Conservation (phyloP, 2,329 filamentous ascomycete species). For the Fusarium pseudocircinatum region DNA sequence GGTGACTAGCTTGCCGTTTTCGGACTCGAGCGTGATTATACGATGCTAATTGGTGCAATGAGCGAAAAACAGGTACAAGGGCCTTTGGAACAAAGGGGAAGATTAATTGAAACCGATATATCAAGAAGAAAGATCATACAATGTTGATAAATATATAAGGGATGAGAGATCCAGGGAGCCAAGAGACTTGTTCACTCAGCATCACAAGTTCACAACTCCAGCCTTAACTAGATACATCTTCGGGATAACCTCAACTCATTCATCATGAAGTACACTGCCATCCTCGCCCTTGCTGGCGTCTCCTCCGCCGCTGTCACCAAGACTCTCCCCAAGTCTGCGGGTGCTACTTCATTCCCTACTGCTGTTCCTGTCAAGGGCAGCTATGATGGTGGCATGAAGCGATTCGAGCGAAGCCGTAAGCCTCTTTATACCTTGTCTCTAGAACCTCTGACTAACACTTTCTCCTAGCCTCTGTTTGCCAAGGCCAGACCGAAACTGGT, state of each 20-base stretch:
- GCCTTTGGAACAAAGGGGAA: neutral
- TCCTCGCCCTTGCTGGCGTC: constrained; percentile 31
- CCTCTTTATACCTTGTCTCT: too few relatives aligned
- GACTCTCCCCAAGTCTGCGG: constrained; percentile 34
- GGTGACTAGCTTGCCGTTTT: constrained; percentile 5
- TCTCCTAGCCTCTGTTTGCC: constrained; percentile 32
- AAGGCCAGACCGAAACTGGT: constrained; percentile 42
- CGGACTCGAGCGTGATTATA: neutral
- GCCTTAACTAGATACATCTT: neutral
- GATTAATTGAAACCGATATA: neutral
- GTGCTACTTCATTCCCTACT: constrained; percentile 28
- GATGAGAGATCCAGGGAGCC: neutral
- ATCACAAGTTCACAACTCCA: neutral
- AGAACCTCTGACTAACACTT: neutral
- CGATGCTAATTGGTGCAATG: constrained; percentile 16
- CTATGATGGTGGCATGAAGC: constrained; percentile 36
- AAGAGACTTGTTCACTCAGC: neutral
- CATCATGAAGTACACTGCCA: constrained; percentile 33
- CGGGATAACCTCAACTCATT: neutral
- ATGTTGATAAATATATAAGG: constrained; percentile 20
- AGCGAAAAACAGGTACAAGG: neutral
- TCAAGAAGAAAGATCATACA: neutral
- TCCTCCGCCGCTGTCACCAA: constrained; percentile 33
- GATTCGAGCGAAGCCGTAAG: constrained; percentile 33
- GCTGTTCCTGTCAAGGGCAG: constrained; percentile 35